These are phyloP conservation scores for Aotearoamyces nothofagi DNA, from an alignment of 2,329 filamentous ascomycete genomes.

Conservation along the genomic window DNA sequence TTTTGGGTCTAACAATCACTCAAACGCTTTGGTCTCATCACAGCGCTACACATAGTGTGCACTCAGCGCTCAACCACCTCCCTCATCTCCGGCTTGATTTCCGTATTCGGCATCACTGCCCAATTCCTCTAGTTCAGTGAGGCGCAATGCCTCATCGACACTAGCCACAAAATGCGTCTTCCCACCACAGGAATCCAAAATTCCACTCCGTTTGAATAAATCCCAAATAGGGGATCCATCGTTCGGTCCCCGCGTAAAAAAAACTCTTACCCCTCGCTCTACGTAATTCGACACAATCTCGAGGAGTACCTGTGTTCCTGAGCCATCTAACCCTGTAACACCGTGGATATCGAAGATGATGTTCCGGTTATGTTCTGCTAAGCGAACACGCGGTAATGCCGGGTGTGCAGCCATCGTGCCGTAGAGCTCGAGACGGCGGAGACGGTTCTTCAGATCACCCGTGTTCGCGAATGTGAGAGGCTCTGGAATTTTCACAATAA, in stretches of 20 bases:
- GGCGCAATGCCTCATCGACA: constrained; percentile 69
- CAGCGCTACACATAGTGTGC: too few relatives aligned
- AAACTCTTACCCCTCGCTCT: constrained; percentile 61
- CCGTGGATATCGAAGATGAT: constrained; percentile 96
- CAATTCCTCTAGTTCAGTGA: constrained; percentile 53
- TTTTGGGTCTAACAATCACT: too few relatives aligned
- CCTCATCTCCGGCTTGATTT: constrained; percentile 10
- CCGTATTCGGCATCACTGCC: constrained; percentile 7
- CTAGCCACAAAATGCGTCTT: constrained; percentile 63
- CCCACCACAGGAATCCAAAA: constrained; percentile 71
- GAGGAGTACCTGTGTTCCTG: constrained; percentile 75
- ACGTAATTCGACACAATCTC: constrained; percentile 79
- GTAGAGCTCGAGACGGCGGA: constrained; percentile 76
- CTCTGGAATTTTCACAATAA: constrained; percentile 96
- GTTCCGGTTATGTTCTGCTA: constrained; percentile 72
- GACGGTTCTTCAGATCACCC: constrained; percentile 71
- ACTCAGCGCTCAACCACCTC: not conserved
- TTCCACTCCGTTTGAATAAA: constrained; percentile 65
- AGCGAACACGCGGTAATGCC: constrained; percentile 64
- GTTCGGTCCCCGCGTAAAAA: constrained; percentile 46
- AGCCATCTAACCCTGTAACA: constrained; percentile 89
- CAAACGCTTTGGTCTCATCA: too few relatives aligned
- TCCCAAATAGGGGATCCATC: constrained; percentile 31
- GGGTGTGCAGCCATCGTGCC: constrained; percentile 78
- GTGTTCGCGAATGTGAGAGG: constrained; percentile 96